A percentile compares a stretch with the other conserved stretches of the same genome.
phyloP scores from a whole-genome alignment of 768 basidiomycete species.

The Suillus bovinus region DNA sequence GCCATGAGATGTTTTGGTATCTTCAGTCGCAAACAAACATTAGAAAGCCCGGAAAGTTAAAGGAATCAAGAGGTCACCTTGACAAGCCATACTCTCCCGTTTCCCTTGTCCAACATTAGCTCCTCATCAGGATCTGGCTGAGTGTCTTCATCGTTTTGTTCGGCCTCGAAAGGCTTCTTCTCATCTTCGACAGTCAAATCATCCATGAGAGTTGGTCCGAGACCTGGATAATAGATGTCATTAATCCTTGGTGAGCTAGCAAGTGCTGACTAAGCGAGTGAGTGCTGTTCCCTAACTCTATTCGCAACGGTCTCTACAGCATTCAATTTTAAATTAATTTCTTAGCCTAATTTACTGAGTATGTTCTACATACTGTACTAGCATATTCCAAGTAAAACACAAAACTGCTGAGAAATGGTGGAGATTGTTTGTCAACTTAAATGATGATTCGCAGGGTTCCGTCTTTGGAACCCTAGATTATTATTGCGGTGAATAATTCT shows the following conservation, averaged over 20 bases:
- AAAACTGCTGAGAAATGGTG: no score
- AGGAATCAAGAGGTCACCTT: constrained; percentile 51
- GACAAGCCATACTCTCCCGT: constrained; percentile 81
- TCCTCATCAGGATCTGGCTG: constrained; percentile 82
- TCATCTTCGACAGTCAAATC: constrained; percentile 52
- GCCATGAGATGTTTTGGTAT: constrained; percentile 87
- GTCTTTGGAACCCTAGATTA: background rate
- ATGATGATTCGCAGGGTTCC: no score
- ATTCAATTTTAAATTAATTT: no score
- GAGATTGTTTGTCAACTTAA: no score
- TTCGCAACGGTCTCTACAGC: no score
- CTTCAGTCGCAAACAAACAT: constrained; percentile 37
- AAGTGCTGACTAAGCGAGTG: background rate
- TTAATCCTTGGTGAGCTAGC: background rate
- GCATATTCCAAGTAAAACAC: no score
- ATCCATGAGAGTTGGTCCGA: constrained; percentile 28
- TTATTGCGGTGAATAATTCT: background rate
- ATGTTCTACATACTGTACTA: no score
- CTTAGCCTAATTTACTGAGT: no score
- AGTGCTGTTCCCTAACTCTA: no score
- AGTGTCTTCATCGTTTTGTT: constrained; percentile 55
- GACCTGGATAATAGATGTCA: background rate
- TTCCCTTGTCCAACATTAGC: constrained; percentile 74
- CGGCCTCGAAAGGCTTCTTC: constrained; percentile 70
- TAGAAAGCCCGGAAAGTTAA: constrained; percentile 11